Evolutionary conservation across 352 stramenopile genomes (phyloP).

Genomic region (Phytophthora tentaculata): DNA sequence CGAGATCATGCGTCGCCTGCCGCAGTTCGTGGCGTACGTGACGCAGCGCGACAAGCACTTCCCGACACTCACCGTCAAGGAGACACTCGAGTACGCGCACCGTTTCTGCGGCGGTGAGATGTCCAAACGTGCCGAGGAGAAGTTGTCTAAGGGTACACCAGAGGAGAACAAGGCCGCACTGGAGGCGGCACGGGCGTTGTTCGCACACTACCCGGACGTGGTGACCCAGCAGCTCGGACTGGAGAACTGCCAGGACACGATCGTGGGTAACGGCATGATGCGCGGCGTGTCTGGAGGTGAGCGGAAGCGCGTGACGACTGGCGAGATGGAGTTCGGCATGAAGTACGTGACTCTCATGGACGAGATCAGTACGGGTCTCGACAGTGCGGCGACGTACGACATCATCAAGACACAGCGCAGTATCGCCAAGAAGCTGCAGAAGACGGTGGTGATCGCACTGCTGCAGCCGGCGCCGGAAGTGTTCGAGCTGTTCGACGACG

Average conservation of each 20-base stretch:
- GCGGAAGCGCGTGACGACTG: conserved; percentile 73
- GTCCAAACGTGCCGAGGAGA: conserved; percentile 41
- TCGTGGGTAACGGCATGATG: conserved; percentile 64
- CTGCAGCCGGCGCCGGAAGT: conserved; percentile 81
- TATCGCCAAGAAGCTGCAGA: conserved; percentile 51
- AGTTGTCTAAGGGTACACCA: conserved; percentile 47
- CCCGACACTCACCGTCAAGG: conserved; percentile 42
- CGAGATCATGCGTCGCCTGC: conserved; percentile 37
- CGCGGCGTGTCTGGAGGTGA: conserved; percentile 75
- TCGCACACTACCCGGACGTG: conserved; percentile 33
- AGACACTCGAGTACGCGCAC: conserved; percentile 55
- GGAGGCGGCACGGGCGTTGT: conserved; percentile 27
- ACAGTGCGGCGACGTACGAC: conserved; percentile 63
- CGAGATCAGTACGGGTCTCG: conserved; percentile 70
- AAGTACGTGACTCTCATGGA: conserved; percentile 87
- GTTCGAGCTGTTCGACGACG: conserved; percentile 57
- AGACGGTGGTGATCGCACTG: conserved; percentile 75
- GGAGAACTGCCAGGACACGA: conserved; percentile 50
- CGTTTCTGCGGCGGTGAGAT: conserved; percentile 63
- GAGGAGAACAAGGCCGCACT: conserved; percentile 39
- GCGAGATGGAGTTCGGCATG: conserved; percentile 87
- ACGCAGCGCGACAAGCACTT: conserved; percentile 91
- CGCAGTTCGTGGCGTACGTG: conserved; percentile 53
- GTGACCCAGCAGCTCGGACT: conserved; percentile 30
- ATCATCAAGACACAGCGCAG: conserved; percentile 55